Base-by-base conservation (phyloP, 495 filamentous ascomycete genomes). In the Aspergillus mulundensis region DNA sequence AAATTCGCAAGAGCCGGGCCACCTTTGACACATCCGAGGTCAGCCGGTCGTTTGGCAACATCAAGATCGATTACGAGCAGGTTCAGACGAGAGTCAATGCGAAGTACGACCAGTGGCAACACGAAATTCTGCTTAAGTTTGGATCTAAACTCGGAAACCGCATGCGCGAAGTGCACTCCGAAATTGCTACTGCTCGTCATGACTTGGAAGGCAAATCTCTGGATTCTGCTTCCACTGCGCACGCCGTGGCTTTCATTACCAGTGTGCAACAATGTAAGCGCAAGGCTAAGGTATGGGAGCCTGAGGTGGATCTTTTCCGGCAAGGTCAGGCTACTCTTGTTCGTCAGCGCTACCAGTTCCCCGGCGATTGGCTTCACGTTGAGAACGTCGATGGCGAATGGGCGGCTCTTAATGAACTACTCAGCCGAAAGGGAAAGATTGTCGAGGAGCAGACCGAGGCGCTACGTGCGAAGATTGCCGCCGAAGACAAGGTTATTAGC, bases 71-170 rank as follows among this genome's bases (percentile, higher is more conserved):
- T 66, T 97, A 97, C 58, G 94, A 96, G 61, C 94, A 99, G 71
- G 94, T 99, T 0, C 95, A 97, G 66, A 90, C 90, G 30, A 96
- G 92, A 69, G 93, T 99, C 67, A 97, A 96, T 67, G 89, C 90
- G 53, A 97, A 97, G 65, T 99, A 99, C 64, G 95, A 99, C 67
- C 95, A 97, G 70, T 99, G 94, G 94, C 94, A 99, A 65, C 91
- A 96, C 60, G 94, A 99, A 53, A 95, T 99, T 40, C 76, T 96
- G 18, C 78, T 86, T 34, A 95, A 95, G 65, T 99, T 99, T 70
- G 95, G 91, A 38, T 78, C 79, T 21, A 88, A 91, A 43, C 86
- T 97, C 50, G 91, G 91, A n/a, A 88, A 84, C 53, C 86, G 90
- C 39, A 91, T 97, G 85, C 79, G 87, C 51, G 93, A 97, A 62